Percentiles rank a stretch among this genome's conserved stretches.
phyloP scores from a whole-genome alignment of 2,329 filamentous ascomycete species.

The Aplosporella prunicola region DNA sequence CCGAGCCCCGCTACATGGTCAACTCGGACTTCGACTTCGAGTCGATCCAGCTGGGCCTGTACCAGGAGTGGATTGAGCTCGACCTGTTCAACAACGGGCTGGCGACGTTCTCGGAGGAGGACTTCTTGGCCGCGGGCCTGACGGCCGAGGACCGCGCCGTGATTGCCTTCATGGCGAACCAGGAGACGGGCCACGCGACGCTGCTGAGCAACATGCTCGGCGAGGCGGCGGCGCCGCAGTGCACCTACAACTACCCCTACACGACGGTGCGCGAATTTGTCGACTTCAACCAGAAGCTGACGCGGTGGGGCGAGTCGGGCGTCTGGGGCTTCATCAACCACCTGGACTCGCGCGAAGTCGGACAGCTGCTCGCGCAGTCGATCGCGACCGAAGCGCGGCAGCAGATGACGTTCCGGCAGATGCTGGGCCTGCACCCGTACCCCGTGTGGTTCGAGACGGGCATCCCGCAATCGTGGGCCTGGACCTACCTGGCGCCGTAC shows the following conservation, averaged over 20 bases:
- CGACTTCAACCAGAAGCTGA: conserved; percentile 81
- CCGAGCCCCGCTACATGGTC: conserved; percentile 63
- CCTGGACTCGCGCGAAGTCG: conserved; percentile 65
- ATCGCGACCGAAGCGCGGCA: conserved; percentile 74
- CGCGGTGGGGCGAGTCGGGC: conserved; percentile 67
- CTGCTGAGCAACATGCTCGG: conserved; percentile 71
- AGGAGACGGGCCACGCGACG: conserved; percentile 70
- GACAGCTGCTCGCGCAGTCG: conserved; percentile 62
- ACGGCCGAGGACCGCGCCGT: conserved; percentile 59
- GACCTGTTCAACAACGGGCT: conserved; percentile 74
- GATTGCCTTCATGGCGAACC: conserved; percentile 66
- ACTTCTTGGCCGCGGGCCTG: conserved; percentile 61
- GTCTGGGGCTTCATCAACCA: conserved; percentile 76
- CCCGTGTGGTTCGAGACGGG: conserved; percentile 73
- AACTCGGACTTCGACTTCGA: conserved; percentile 78
- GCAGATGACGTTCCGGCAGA: conserved; percentile 77
- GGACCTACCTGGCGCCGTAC: conserved; percentile 72
- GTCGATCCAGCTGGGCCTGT: conserved; percentile 63
- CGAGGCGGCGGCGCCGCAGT: conserved; percentile 58
- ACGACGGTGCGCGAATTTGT: conserved; percentile 65
- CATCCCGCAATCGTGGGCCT: conserved; percentile 75
- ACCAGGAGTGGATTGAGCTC: conserved; percentile 78
- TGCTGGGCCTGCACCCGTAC: conserved; percentile 70
- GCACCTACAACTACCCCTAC: conserved; percentile 74
- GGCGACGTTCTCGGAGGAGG: conserved; percentile 55